These are phyloP conservation scores for Wickerhamiella australiensis DNA, from an alignment of 805 yeast genomes.

Conservation along the genomic window DNA sequence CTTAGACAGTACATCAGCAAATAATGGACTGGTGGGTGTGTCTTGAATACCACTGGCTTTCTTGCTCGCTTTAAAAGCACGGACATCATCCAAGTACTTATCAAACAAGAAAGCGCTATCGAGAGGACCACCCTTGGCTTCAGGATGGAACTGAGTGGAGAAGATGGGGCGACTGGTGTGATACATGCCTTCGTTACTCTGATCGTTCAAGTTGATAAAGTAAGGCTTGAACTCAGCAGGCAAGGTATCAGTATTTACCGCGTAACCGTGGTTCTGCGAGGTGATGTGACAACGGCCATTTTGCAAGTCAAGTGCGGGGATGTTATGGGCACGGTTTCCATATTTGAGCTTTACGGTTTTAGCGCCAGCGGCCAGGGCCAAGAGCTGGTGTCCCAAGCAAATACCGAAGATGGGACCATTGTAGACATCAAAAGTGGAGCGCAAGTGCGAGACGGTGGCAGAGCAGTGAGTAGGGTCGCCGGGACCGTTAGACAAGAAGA, in stretches of 20 bases:
- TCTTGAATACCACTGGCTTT: slow-evolving; percentile 34
- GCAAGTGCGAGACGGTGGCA: slow-evolving; percentile 61
- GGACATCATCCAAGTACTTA: slow-evolving; percentile 65
- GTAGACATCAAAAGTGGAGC: slow-evolving; percentile 51
- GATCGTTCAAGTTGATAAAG: slow-evolving; percentile 86
- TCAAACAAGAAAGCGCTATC: slow-evolving; percentile 88
- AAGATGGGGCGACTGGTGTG: slow-evolving; percentile 80
- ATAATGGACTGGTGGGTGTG: slow-evolving; percentile 31
- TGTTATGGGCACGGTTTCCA: slow-evolving; percentile 98
- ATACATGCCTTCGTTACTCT: slow-evolving; percentile 95
- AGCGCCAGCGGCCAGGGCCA: slow-evolving; percentile 92
- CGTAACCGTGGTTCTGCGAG: slow-evolving; percentile 97
- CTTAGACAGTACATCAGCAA: slow-evolving; percentile 32
- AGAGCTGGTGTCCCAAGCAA: slow-evolving; percentile 93
- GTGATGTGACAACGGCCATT: slow-evolving; percentile 96
- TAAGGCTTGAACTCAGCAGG: slow-evolving; percentile 71
- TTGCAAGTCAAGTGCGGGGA: slow-evolving; percentile 81
- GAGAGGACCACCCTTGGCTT: slow-evolving; percentile 97
- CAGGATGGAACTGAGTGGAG: slow-evolving; percentile 98
- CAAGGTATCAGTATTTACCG: slow-evolving; percentile 74
- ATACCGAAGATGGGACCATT: slow-evolving; percentile 91
- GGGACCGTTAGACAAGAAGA: slow-evolving; percentile 91
- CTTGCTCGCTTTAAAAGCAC: slow-evolving; percentile 39
- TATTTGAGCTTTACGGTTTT: slow-evolving; percentile 84
- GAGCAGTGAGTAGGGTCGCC: slow-evolving; percentile 94